Base-by-base conservation (phyloP, 2,329 filamentous ascomycete species). In the Aureobasidium melanogenum region DNA sequence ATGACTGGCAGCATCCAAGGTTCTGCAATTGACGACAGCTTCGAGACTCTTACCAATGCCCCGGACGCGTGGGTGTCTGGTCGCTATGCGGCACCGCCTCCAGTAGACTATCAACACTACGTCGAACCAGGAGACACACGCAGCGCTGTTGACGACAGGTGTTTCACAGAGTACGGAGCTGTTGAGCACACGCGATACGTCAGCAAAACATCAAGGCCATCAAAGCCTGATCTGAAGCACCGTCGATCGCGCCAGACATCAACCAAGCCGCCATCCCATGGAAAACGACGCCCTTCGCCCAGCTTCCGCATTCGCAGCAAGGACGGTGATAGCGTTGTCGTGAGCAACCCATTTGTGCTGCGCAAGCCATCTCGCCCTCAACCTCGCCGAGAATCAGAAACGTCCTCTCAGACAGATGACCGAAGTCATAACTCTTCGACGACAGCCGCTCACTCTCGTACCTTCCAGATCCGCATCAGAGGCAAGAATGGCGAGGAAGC, bases 401-500 rank as follows among this genome's bases (percentile, higher is more conserved):
- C 8, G 6, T 41, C 56, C 8, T 24, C 15, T 10, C 56, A 61
- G 24, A 52, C 44, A 44, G 41, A 50, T 36, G 43, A 44, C 26
- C 38, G 24, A 30, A n/a, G 43, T 47, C 39, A 41, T 9, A 8
- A n/a, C 17, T 48, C 44, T 41, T 39, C 56, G 17, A 26, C 36
- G 4, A 28, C 56, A 17, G 2, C 22, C 5, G 12, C 44, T 24
- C 36, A 19, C 43, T 30, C 44, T 17, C 36, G 34, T 36, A 28
- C 44, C 17, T 59, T 39, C 34, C 51, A 39, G 5, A 38, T 64
- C 26, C 64, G 64, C 3, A 66, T 68, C 32, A 55, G 57, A 5
- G 63, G 62, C 52, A 68, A 66, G 48, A 63, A 63, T 44, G 68
- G 65, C 22, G 57, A 66, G 24, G 67, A 68, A 56, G 62, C 63